phyloP scores from a whole-genome alignment of 176 grass and related monocot species.

The Ananas comosus region DNA sequence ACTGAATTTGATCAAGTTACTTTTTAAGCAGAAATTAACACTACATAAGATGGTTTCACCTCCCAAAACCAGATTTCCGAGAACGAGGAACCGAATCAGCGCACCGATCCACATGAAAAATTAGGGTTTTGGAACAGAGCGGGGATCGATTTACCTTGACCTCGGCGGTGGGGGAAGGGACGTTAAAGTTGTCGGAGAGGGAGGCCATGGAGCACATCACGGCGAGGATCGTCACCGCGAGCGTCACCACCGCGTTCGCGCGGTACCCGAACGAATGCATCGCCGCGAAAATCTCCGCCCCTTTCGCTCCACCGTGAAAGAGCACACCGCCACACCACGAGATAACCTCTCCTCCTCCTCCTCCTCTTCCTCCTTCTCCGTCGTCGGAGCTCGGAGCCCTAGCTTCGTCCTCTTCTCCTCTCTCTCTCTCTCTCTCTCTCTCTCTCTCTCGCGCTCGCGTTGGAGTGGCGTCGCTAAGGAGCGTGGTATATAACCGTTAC shows the following conservation, averaged over 20 bases:
- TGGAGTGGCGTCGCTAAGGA: constrained; percentile 10
- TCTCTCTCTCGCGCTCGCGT: too few relatives aligned
- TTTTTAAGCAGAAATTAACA: background rate
- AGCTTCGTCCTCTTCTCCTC: background rate
- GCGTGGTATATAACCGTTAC: too few relatives aligned
- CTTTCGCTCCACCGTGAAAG: too few relatives aligned
- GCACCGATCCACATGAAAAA: background rate
- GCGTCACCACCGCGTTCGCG: constrained; percentile 80
- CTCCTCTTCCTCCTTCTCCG: background rate
- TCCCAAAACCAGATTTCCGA: background rate
- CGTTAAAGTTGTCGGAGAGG: constrained; percentile 83
- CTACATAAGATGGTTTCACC: background rate
- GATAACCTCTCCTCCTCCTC: background rate
- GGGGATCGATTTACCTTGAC: constrained; percentile 50
- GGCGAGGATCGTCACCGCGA: constrained; percentile 77
- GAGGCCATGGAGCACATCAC: constrained; percentile 88
- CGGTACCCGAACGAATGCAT: constrained; percentile 96
- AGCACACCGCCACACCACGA: too few relatives aligned
- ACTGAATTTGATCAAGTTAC: background rate
- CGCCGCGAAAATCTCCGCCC: background rate
- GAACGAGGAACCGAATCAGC: background rate
- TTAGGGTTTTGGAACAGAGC: background rate
- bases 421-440: constrained; percentile 16
- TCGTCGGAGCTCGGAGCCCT: too few relatives aligned
- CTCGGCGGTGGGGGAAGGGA: constrained; percentile 43